Conservation (phyloP, 2,329 filamentous ascomycete genomes). For the Arthrinium puccinioides region DNA sequence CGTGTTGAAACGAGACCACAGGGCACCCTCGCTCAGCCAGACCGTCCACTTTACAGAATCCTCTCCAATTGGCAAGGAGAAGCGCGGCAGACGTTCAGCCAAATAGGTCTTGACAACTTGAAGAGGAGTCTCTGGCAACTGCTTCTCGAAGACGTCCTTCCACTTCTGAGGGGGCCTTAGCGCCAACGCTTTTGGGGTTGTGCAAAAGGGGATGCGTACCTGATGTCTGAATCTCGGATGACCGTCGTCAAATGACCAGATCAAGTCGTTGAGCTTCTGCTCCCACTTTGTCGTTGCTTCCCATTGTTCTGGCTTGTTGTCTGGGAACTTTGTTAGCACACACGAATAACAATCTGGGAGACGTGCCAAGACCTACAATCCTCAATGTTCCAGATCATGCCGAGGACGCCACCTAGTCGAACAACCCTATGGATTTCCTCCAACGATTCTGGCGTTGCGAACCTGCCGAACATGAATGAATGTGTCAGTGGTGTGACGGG, state of each 20-base stretch:
- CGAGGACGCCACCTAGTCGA: conserved; percentile 51
- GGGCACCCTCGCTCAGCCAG: conserved; percentile 47
- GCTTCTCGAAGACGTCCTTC: conserved; percentile 56
- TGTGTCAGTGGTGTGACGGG: no score
- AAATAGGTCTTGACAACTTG: conserved; percentile 39
- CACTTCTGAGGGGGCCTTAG: conserved; percentile 44
- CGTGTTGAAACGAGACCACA: conserved; percentile 60
- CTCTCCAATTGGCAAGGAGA: conserved; percentile 55
- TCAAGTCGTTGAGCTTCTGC: conserved; percentile 50
- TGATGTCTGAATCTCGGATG: conserved; percentile 58
- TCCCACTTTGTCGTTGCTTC: conserved; percentile 53
- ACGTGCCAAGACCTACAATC: conserved; percentile 51
- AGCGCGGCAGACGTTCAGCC: conserved; percentile 34
- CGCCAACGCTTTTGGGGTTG: no score
- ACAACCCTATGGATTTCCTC: conserved; percentile 61
- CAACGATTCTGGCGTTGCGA: conserved; percentile 55
- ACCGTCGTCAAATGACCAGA: conserved; percentile 47
- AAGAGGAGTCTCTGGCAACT: conserved; percentile 44
- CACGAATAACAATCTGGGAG: no score
- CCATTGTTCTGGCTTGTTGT: conserved; percentile 57
- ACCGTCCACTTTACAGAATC: conserved; percentile 49
- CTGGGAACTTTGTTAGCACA: conserved; percentile 17
- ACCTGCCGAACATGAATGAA: conserved; percentile 39
- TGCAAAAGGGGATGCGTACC: conserved; percentile 15
- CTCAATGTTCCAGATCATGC: conserved; percentile 68